These are phyloP conservation scores for Colletotrichum horii DNA, from an alignment of 2,329 filamentous ascomycete genomes.

Conservation along the genomic window DNA sequence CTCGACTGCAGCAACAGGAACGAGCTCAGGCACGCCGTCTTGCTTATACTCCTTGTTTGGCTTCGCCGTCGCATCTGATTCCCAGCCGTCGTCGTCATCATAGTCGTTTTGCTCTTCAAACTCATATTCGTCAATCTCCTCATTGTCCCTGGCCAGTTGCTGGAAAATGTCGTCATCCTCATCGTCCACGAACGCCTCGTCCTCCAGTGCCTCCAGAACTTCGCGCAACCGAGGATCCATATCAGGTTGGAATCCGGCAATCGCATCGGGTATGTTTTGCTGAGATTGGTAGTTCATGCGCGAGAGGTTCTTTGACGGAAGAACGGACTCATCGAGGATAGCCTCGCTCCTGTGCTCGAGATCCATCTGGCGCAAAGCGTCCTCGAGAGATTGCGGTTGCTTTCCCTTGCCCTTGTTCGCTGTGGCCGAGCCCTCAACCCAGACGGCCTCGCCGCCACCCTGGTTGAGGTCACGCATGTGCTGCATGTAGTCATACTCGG, in stretches of 20 bases:
- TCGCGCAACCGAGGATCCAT: constrained; percentile 95
- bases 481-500: constrained; percentile 99
- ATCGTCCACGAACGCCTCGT: constrained; percentile 90
- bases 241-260: constrained; percentile 94
- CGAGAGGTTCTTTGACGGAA: constrained; percentile 80
- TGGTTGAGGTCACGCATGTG: constrained; percentile 88
- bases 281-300: constrained; percentile 87
- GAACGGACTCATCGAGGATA: constrained; percentile 74
- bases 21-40: constrained; percentile 53
- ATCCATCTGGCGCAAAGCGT: constrained; percentile 73
- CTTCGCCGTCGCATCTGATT: constrained; percentile 91
- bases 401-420: constrained; percentile 73
- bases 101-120: constrained; percentile 70
- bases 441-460: constrained; percentile 78
- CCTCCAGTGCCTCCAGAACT: constrained; percentile 90
- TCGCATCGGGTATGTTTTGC: constrained; percentile 88
- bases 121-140: constrained; percentile 79
- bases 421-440: constrained; percentile 73
- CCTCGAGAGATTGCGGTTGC: constrained; percentile 79
- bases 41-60: constrained; percentile 64
- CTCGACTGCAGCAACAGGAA: constrained; percentile 42
- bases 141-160: constrained; percentile 69
- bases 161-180: constrained; percentile 87
- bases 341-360: constrained; percentile 59
- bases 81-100: constrained; percentile 84